These are phyloP conservation scores for Amphicarpaea edgeworthii DNA, from an alignment of 306 rosid genomes.

Conservation along the genomic window DNA sequence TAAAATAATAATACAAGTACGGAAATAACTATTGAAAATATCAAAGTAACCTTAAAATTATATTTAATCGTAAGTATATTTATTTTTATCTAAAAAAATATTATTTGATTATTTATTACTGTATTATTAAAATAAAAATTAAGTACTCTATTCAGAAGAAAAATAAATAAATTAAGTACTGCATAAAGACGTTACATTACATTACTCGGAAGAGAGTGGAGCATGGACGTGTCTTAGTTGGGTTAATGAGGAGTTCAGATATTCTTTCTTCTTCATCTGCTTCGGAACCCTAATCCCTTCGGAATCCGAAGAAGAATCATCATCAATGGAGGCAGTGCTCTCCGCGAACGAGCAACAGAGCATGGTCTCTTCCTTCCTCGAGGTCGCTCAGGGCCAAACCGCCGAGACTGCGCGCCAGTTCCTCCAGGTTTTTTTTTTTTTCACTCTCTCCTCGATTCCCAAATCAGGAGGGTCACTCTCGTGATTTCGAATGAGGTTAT, in stretches of 20 bases:
- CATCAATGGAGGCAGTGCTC: conserved; percentile 52
- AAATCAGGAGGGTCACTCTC: neutral
- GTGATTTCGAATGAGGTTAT: neutral
- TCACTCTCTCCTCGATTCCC: neutral
- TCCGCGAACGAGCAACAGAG: conserved; percentile 54
- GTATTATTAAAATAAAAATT: too few species aligned
- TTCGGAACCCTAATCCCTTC: conserved; percentile 40
- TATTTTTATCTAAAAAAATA: too few species aligned
- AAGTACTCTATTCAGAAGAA: too few species aligned
- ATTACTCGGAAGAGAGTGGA: neutral
- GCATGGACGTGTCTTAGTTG: neutral
- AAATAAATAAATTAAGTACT: neutral
- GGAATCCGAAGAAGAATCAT: neutral
- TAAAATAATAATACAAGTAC: too few species aligned
- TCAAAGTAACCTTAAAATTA: too few species aligned
- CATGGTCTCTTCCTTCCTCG: conserved; percentile 58
- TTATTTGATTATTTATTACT: too few species aligned
- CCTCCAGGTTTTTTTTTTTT: conserved; percentile 44
- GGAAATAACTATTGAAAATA: too few species aligned
- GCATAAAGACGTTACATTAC: neutral
- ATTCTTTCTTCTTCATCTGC: neutral
- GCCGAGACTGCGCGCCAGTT: conserved; percentile 59
- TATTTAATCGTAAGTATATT: too few species aligned
- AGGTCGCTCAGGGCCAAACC: conserved; percentile 63
- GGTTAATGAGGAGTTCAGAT: neutral